Base-by-base conservation (phyloP, 306 rosid genomes). In the Glycine latifolia region DNA sequence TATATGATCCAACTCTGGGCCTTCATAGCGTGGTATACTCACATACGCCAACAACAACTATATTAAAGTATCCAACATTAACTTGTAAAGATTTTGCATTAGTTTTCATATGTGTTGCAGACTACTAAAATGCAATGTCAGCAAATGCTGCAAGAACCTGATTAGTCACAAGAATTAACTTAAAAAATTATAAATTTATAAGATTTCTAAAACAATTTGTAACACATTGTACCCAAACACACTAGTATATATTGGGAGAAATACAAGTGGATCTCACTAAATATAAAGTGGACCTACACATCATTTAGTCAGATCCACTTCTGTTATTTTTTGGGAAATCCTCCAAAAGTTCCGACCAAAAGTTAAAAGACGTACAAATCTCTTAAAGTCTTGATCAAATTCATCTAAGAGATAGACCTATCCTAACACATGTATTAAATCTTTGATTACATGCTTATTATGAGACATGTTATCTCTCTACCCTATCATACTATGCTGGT, bases 11-110 rank as follows among this genome's bases (percentile, higher is more conserved):
- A 88, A 83, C 81, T 89, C 96, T 0, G 84, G 97, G 12, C 92
- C 97, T 87, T 94, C 98, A 67, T 89, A 87, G 13, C 92, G 94
- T 0, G 87, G 94, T 59, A 63, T 84, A 10, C 78, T 81, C 79
- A 88, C 41, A 81, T 88, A 91, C 11, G 82, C 92, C 11, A 87
- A 82, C 87, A 94, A 83, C 52, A 94, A 77, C 97, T 94, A 74
- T 94, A 73, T 69, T 81, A 4, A 54, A 35, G 10, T 10, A 74
- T 55, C 52, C 15, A 67, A 54, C 16, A 61, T 61, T 20, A 33
- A 11, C 2, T 16, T 16, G 20, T 58, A 43, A 62, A 8, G 52
- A 50, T 49, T 10, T 77, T 20, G 1, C 7, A 49, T 0, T 10
- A 33, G 44, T 61, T 33, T 61, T 16, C 31, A 39, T 0, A 39